Base-by-base conservation (phyloP, 2,329 filamentous ascomycete genomes). In the Geosmithia morbida region DNA sequence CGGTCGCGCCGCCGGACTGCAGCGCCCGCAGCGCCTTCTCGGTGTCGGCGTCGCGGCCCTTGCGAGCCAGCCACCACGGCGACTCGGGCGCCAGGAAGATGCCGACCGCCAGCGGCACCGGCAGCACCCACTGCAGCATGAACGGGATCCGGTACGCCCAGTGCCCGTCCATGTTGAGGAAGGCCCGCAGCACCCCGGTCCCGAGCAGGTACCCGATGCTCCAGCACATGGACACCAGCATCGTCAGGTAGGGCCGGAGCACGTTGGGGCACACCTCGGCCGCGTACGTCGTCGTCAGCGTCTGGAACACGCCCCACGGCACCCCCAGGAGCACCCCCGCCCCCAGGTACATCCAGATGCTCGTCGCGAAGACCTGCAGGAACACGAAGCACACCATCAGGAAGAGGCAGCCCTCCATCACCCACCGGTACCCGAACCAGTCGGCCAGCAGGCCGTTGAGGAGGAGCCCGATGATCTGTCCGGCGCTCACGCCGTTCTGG, bases 261-360 rank as follows among this genome's bases (percentile, higher is more conserved):
- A 56, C 50, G 6, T 84, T 73, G 0, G 81, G 81, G 55, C 79
- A 83, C 43, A 85, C 79, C 56, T 84, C 80, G 41, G 75, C 75
- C 7, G 78, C 79, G 51, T 83, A 83, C 2, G 79, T 76, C 46
- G 75, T 69, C 33, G 70, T 71, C 29, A 75, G 59, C n/a, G 66
- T 61, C 48, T 74, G 70, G 59, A 77, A 71, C 33, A 72, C 66
- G 16, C 69, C 69, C 66, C 71, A 75, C 0, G 73, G 72, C 20
- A 77, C 69, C 37, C 77, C 77, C 52, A 72, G 74, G 2, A 79
- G 61, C 39, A 80, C 70, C 56, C 79, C 74, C 2, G 72, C 75
- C 0, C 69, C 69, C 10, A 79, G 66, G 16, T 80, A 67, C 11
- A 70, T 66, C 45, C 68, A 58, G 13, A 78, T 67, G 51, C 69